Percentiles rank a stretch among this genome's conserved stretches.
Conservation (phyloP, 768 basidiomycete genomes). For the Glaciozyma martinii region DNA sequence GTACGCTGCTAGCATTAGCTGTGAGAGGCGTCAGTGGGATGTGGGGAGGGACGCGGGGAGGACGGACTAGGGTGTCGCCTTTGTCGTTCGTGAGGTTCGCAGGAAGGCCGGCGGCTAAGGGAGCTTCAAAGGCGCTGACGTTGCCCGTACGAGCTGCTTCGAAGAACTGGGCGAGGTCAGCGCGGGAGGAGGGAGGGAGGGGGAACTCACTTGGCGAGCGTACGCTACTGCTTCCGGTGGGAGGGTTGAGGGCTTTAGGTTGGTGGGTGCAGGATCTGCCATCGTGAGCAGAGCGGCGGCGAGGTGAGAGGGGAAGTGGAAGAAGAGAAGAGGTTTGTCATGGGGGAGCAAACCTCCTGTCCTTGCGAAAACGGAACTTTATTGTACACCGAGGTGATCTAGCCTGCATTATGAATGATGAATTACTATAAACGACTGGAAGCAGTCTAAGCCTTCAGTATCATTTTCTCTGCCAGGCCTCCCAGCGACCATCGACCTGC, state of each 20-base stretch:
- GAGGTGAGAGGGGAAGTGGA: too few relatives aligned
- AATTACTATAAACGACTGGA: too few relatives aligned
- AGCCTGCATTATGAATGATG: too few relatives aligned
- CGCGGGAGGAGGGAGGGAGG: neutral
- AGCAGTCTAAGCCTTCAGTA: too few relatives aligned
- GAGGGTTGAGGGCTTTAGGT: neutral
- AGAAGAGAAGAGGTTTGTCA: too few relatives aligned
- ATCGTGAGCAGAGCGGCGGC: too few relatives aligned
- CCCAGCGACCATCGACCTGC: too few relatives aligned
- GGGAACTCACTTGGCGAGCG: slow-evolving; percentile 9
- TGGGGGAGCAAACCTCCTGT: too few relatives aligned
- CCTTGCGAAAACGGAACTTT: too few relatives aligned
- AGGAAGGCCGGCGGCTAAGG: slow-evolving; percentile 49
- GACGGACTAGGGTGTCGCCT: slow-evolving; percentile 61
- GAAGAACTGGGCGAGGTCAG: slow-evolving; percentile 20
- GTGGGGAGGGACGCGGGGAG: neutral
- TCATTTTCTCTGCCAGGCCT: too few relatives aligned
- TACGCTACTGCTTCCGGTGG: slow-evolving; percentile 19
- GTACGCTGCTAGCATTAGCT: slow-evolving; percentile 67
- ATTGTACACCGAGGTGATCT: too few relatives aligned
- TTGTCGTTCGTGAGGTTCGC: slow-evolving; percentile 60
- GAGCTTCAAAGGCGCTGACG: slow-evolving; percentile 3
- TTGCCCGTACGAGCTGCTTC: slow-evolving; percentile 5
- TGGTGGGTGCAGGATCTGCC: too few relatives aligned
- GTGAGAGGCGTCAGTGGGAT: neutral